These are phyloP conservation scores for Solanum etuberosum DNA, from an alignment of 257 asterid species.

Conservation along the genomic window DNA sequence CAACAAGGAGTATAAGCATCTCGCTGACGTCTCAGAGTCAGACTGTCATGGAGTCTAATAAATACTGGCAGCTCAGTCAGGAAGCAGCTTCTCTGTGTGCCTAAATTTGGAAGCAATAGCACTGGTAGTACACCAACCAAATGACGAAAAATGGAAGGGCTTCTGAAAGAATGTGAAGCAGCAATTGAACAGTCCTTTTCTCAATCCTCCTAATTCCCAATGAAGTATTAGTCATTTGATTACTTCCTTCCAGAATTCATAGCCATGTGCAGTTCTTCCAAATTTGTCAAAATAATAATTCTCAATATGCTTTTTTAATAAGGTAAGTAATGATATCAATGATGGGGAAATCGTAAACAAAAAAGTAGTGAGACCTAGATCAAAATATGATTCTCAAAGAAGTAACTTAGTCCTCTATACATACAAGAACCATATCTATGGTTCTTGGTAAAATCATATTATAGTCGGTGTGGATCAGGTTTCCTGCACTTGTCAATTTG, in stretches of 20 bases:
- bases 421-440: not conserved
- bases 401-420: not conserved
- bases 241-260: not conserved
- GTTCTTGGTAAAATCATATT: not conserved
- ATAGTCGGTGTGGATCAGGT: not conserved
- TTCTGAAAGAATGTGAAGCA: not conserved
- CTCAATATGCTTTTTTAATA: not conserved
- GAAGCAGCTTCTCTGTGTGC: not conserved
- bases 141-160: not conserved
- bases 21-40: not conserved
- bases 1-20: not conserved
- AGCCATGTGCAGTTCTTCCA: not conserved
- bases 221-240: not conserved
- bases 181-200: not conserved
- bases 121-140: not conserved
- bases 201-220: not conserved
- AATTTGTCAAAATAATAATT: not conserved
- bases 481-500: not conserved
- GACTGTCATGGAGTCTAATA: not conserved
- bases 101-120: not conserved
- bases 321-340: not conserved
- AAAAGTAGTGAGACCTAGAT: not conserved
- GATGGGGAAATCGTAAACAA: not conserved
- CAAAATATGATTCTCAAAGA: not conserved
- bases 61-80: not conserved